Percentiles rank a stretch among this genome's conserved stretches.
These are phyloP conservation scores for Neurospora sp. DNA, from an alignment of 495 filamentous ascomycete species.

Conservation along the genomic window DNA sequence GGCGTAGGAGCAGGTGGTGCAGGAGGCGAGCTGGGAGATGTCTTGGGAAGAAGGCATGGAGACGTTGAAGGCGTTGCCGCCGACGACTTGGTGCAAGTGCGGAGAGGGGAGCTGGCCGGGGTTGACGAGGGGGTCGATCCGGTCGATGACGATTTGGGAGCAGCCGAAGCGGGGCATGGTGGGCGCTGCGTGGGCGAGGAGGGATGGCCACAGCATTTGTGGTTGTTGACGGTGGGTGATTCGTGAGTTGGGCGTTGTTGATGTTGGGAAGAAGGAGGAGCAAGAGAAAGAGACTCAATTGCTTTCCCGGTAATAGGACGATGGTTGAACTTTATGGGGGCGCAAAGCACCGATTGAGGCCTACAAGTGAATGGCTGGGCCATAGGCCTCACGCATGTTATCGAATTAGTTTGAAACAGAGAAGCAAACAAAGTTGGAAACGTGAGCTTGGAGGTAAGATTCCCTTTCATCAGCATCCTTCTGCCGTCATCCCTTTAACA, in stretches of 20 bases:
- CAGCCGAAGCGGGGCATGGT: constrained; percentile 31
- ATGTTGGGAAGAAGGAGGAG: too few relatives aligned
- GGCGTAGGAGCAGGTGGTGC: constrained; percentile 28
- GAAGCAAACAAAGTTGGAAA: background rate
- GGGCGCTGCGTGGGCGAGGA: constrained; percentile 14
- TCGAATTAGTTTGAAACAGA: background rate
- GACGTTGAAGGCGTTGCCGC: constrained; percentile 30
- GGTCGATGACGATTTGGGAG: constrained; percentile 29
- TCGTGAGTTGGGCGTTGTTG: too few relatives aligned
- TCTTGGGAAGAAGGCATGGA: constrained; percentile 17
- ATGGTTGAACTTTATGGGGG: too few relatives aligned
- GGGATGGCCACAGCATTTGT: background rate
- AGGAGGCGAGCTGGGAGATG: constrained; percentile 16
- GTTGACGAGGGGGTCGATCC: constrained; percentile 29
- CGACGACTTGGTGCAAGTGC: constrained; percentile 29
- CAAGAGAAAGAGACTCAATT: too few relatives aligned
- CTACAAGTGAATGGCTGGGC: background rate
- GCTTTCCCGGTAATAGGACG: too few relatives aligned
- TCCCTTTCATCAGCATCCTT: background rate
- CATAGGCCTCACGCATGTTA: background rate
- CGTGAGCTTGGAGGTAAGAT: background rate
- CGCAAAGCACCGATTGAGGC: background rate
- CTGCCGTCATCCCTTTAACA: background rate
- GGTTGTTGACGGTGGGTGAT: too few relatives aligned
- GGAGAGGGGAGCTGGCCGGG: constrained; percentile 26